phyloP scores from a whole-genome alignment of 495 filamentous ascomycete genomes.

The Amphirosellinia nigrospora region DNA sequence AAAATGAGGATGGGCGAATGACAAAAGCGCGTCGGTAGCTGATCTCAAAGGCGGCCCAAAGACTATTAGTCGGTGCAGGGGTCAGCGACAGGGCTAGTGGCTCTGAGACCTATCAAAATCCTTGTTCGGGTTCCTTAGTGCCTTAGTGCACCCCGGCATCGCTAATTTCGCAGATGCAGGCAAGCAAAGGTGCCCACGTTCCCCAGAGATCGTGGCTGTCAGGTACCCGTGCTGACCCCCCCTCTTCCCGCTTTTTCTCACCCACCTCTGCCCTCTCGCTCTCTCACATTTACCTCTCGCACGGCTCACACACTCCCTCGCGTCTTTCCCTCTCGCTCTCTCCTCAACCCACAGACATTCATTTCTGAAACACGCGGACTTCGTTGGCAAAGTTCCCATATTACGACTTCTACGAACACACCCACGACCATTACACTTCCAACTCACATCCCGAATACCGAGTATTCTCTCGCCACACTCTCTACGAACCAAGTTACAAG shows the following conservation, averaged over 20 bases:
- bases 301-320: conserved; percentile 5
- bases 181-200: conserved; percentile 18
- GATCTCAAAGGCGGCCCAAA: neutral
- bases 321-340: conserved; percentile 9
- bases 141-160: conserved; percentile 12
- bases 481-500: conserved; percentile 3
- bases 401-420: conserved; percentile 24
- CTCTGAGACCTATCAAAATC: conserved; percentile 14
- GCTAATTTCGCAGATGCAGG: conserved; percentile 25
- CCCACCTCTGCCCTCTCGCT: neutral
- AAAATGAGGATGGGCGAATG: conserved; percentile 9
- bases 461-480: conserved; percentile 23
- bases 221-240: conserved; percentile 25
- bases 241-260: neutral
- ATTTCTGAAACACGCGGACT: conserved; percentile 27
- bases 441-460: conserved; percentile 16
- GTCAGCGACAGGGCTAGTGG: neutral
- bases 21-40: neutral
- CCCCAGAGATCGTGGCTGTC: conserved; percentile 27
- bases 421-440: conserved; percentile 15
- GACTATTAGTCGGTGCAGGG: conserved; percentile 1
- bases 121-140: conserved; percentile 17
- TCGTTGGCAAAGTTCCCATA: conserved; percentile 28
- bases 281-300: conserved; percentile 17
- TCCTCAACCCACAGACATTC: conserved; percentile 18